phyloP scores from a whole-genome alignment of 148 eudicot genomes.

The Nepenthes gracilis region DNA sequence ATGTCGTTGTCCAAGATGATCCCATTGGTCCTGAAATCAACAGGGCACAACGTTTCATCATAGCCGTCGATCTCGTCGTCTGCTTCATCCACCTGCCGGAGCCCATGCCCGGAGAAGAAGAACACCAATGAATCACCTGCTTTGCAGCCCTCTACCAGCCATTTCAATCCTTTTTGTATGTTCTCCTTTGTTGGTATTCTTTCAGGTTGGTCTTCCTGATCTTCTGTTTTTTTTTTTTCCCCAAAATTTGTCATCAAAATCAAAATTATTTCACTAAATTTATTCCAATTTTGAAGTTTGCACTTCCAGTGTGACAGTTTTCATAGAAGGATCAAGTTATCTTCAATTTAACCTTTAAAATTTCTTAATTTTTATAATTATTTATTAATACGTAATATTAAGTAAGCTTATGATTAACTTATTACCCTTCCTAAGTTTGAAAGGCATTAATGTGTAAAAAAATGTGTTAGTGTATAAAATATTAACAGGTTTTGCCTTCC shows the following conservation, averaged over 20 bases:
- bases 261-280: not conserved
- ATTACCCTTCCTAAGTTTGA: too few relatives aligned
- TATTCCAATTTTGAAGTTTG: too few relatives aligned
- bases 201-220: constrained; percentile 1
- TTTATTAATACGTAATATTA: too few relatives aligned
- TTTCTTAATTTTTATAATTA: too few relatives aligned
- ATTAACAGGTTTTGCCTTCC: too few relatives aligned
- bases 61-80: constrained; percentile 58
- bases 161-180: constrained; percentile 46
- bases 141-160: constrained; percentile 52
- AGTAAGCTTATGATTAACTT: too few relatives aligned
- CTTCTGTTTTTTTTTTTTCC: not conserved
- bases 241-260: not conserved
- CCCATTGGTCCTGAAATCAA: constrained; percentile 54
- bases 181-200: constrained; percentile 48
- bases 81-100: constrained; percentile 34
- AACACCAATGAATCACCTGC: constrained; percentile 75
- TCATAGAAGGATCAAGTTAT: too few relatives aligned
- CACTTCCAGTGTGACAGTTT: too few relatives aligned
- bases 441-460: too few relatives aligned
- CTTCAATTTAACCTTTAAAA: too few relatives aligned
- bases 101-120: constrained; percentile 74
- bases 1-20: constrained; percentile 60
- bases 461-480: too few relatives aligned
- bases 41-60: constrained; percentile 65